Percentiles rank a stretch among this genome's conserved stretches.
Conservation (phyloP, 768 basidiomycete species). For the Termitomyces sp. region DNA sequence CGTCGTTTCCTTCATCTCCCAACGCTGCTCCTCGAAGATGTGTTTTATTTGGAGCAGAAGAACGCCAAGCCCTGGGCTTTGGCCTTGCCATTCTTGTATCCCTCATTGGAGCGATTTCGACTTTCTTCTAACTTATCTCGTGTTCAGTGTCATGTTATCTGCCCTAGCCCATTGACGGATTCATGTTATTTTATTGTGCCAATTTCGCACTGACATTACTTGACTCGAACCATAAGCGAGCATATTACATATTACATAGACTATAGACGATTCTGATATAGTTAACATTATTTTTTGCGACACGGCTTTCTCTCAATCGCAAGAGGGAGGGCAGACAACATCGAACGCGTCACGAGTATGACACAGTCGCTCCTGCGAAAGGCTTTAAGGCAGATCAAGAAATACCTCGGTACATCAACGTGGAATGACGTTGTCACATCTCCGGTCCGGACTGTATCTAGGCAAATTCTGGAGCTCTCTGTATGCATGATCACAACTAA, state of each 20-base stretch:
- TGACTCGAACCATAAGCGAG: not conserved
- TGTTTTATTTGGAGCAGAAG: conserved; percentile 3
- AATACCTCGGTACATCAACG: too few relatives aligned
- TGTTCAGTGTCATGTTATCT: not conserved
- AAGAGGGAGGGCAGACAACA: not conserved
- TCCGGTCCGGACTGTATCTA: too few relatives aligned
- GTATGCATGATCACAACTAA: not conserved
- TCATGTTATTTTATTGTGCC: not conserved
- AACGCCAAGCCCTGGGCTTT: conserved; percentile 4
- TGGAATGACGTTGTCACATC: too few relatives aligned
- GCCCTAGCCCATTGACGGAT: not conserved
- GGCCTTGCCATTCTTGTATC: conserved; percentile 8
- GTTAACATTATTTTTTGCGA: not conserved
- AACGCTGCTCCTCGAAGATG: conserved; percentile 13
- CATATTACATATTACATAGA: not conserved
- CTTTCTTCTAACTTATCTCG: not conserved
- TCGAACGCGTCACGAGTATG: not conserved
- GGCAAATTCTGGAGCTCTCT: not conserved
- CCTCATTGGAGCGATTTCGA: conserved; percentile 12
- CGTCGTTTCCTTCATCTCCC: conserved; percentile 23
- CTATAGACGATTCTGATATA: not conserved
- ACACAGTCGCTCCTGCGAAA: not conserved
- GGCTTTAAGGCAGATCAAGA: too few relatives aligned
- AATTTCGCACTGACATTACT: too few relatives aligned
- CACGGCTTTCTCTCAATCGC: not conserved